phyloP scores from a whole-genome alignment of 805 yeast genomes.

The Nematodospora valgi region DNA sequence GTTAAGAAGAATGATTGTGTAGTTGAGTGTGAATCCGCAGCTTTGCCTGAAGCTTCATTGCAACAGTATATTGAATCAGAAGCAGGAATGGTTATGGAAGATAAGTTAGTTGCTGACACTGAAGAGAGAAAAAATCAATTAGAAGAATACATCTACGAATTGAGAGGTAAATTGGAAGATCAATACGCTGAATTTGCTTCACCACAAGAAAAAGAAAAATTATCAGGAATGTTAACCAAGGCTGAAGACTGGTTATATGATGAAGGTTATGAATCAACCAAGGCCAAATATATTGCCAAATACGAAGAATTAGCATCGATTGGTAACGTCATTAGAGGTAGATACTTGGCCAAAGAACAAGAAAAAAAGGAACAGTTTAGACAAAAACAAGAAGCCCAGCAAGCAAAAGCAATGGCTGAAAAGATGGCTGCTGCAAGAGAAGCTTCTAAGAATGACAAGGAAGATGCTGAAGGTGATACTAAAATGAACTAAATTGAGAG shows the following conservation, averaged over 20 bases:
- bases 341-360: constrained; percentile 91
- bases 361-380: constrained; percentile 88
- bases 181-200: constrained; percentile 84
- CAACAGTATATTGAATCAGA: constrained; percentile 75
- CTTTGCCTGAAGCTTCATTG: constrained; percentile 55
- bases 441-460: constrained; percentile 28
- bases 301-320: constrained; percentile 93
- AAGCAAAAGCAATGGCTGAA: constrained; percentile 79
- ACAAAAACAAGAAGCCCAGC: constrained; percentile 83
- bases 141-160: constrained; percentile 97
- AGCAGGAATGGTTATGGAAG: constrained; percentile 79
- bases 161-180: constrained; percentile 95
- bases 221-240: constrained; percentile 67
- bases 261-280: constrained; percentile 93
- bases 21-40: constrained; percentile 58
- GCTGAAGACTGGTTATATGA: constrained; percentile 99
- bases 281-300: constrained; percentile 96
- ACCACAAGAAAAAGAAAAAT: constrained; percentile 82
- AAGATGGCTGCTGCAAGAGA: constrained; percentile 77
- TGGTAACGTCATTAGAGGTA: constrained; percentile 94
- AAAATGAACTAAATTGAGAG: constrained; percentile 39
- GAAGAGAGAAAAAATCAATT: constrained; percentile 98
- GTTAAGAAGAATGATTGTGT: constrained; percentile 83
- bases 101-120: constrained; percentile 96
- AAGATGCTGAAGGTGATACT: constrained; percentile 28